Conservation (phyloP, 2,329 filamentous ascomycete genomes). For the Penicillium sp. region DNA sequence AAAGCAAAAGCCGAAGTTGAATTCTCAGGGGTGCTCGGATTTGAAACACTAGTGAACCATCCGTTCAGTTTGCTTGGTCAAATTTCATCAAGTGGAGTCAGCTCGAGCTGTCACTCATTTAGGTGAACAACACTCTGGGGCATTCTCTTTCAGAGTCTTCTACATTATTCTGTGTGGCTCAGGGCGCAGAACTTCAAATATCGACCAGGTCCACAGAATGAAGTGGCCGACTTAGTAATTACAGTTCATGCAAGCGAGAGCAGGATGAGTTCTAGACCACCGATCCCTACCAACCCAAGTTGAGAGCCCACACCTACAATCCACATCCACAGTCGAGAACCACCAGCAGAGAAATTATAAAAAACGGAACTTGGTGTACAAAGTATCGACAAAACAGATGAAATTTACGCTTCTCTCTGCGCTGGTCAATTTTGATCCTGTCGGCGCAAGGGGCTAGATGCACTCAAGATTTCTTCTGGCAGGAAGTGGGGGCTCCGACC, state of each 20-base stretch:
- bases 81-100: not conserved
- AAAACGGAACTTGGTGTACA: too few relatives aligned
- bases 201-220: too few relatives aligned
- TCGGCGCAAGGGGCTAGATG: conserved; percentile 15
- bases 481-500: conserved; percentile 18
- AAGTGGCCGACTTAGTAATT: too few relatives aligned
- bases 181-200: not conserved
- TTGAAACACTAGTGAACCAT: conserved; percentile 1
- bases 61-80: not conserved
- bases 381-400: not conserved
- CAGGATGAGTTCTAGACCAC: not conserved
- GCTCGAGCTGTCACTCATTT: not conserved
- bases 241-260: conserved; percentile 1
- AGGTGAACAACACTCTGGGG: not conserved
- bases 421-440: conserved; percentile 6
- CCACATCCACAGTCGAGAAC: not conserved
- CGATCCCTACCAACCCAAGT: conserved; percentile 1
- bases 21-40: not conserved
- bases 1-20: not conserved
- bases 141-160: not conserved
- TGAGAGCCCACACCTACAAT: not conserved
- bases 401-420: not conserved
- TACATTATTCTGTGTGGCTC: not conserved
- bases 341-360: not conserved
- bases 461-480: conserved; percentile 5